Evolutionary conservation across 345 rosid genomes (phyloP).

Genomic region (Carallia brachiata): DNA sequence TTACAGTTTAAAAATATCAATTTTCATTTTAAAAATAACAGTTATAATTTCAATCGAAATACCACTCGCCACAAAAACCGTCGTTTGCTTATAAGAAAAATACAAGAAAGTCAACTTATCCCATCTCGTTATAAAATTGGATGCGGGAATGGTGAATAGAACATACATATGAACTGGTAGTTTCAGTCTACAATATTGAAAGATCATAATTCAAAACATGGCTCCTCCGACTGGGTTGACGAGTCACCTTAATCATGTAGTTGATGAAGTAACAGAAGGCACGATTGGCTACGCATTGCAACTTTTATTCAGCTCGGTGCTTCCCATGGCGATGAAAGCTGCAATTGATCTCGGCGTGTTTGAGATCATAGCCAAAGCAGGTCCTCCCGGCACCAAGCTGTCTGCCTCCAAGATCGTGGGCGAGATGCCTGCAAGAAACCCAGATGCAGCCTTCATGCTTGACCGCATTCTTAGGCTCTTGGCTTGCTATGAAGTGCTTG

Average conservation of each 20-base stretch:
- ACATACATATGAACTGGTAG: no score
- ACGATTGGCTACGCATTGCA: slow-evolving; percentile 17
- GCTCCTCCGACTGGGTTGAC: not conserved
- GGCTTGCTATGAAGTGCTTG: slow-evolving; percentile 35
- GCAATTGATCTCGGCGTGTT: slow-evolving; percentile 37
- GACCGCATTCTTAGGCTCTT: slow-evolving; percentile 45
- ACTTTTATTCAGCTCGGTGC: slow-evolving; percentile 25
- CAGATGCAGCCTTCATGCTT: slow-evolving; percentile 18
- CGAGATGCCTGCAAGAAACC: slow-evolving; percentile 6
- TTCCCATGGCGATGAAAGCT: slow-evolving; percentile 42
- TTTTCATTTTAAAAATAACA: no score
- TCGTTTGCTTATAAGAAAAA: no score
- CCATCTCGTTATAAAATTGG: no score
- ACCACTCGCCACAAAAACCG: no score
- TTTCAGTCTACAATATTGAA: not conserved
- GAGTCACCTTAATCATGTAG: no score
- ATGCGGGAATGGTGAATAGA: no score
- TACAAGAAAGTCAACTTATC: no score
- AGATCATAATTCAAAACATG: not conserved
- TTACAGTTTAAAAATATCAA: no score
- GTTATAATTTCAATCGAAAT: no score
- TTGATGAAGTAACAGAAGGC: slow-evolving; percentile 9
- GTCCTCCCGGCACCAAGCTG: not conserved
- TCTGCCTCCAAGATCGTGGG: no score
- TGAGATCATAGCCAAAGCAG: slow-evolving; percentile 28